Conservation (phyloP, 2,329 filamentous ascomycete genomes). For the Cladosporium cucumerinum region DNA sequence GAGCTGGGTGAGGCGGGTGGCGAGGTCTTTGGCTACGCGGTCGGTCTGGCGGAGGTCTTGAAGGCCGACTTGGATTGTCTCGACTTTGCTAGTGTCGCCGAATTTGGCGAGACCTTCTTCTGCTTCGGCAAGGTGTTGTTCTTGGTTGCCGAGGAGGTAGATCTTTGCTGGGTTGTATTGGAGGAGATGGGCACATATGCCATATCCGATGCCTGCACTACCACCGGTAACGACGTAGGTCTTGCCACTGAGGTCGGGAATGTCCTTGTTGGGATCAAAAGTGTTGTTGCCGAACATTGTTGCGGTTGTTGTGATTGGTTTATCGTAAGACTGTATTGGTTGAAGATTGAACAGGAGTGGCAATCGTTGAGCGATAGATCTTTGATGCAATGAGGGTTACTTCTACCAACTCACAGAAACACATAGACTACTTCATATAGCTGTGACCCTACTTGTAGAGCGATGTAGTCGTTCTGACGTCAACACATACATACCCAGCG, state of each 20-base stretch:
- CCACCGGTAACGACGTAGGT: conserved; percentile 28
- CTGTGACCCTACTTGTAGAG: neutral
- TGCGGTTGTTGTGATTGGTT: neutral
- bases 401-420: neutral
- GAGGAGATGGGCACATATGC: conserved; percentile 52
- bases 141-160: conserved; percentile 50
- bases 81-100: conserved; percentile 45
- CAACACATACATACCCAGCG: neutral
- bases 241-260: conserved; percentile 28
- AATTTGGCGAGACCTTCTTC: conserved; percentile 42
- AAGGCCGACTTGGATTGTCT: conserved; percentile 47
- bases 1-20: conserved; percentile 41
- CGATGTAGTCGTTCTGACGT: conserved; percentile 15
- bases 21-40: conserved; percentile 44
- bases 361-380: neutral
- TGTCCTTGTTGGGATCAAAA: conserved; percentile 27
- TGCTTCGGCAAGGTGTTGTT: conserved; percentile 47
- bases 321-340: neutral
- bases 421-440: neutral
- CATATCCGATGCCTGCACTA: conserved; percentile 38
- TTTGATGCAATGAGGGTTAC: neutral
- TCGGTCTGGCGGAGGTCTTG: conserved; percentile 46
- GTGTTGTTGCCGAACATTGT: conserved; percentile 20
- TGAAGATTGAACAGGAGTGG: neutral
- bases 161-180: conserved; percentile 48